Evolutionary conservation across 768 basidiomycete species (phyloP).

Genomic region (Kondoa subrosea): DNA sequence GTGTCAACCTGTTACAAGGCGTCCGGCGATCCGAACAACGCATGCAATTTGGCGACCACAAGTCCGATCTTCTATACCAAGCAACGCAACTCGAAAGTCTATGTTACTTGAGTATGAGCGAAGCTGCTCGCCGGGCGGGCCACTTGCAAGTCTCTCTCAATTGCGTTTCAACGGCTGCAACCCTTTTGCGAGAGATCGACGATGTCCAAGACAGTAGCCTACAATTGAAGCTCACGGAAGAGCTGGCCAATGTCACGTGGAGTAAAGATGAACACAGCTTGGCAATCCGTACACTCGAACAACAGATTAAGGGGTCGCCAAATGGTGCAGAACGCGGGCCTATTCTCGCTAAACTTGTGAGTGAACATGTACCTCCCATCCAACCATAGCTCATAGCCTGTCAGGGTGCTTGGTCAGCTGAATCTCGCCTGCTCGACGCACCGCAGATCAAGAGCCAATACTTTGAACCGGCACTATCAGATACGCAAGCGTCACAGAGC

Average conservation of each 20-base stretch:
- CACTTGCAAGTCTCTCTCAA: constrained; percentile 12
- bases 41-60: background rate
- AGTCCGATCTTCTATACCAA: background rate
- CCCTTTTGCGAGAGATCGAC: constrained; percentile 55
- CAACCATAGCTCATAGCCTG: background rate
- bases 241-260: constrained; percentile 85
- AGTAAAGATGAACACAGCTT: constrained; percentile 62
- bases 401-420: constrained; percentile 79
- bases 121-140: background rate
- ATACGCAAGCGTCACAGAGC: constrained; percentile 24
- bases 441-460: constrained; percentile 50
- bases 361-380: background rate
- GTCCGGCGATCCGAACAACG: background rate
- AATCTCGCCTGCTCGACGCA: constrained; percentile 67
- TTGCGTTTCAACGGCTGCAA: constrained; percentile 32
- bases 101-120: background rate
- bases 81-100: background rate
- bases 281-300: constrained; percentile 54
- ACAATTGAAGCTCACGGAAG: constrained; percentile 39
- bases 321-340: background rate
- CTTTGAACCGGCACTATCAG: constrained; percentile 48
- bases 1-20: background rate
- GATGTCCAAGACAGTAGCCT: constrained; percentile 35
- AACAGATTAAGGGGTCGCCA: background rate
- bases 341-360: constrained; percentile 41